Percentiles rank a stretch among this genome's conserved stretches.
Conservation (phyloP, 2,329 filamentous ascomycete species). For the Aspergillus novoparasiticus region DNA sequence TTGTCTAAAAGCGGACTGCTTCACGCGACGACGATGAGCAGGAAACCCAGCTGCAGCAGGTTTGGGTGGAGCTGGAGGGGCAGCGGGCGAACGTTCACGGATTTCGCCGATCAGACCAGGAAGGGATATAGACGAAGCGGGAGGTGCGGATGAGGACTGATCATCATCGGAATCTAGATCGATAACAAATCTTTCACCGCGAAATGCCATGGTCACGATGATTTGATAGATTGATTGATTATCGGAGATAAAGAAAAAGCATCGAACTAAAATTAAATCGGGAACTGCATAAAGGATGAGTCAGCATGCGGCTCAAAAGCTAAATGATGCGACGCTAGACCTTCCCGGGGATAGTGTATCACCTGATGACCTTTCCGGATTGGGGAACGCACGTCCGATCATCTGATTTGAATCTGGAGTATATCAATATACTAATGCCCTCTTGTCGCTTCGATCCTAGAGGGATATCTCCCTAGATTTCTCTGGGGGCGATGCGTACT, state of each 20-base stretch:
- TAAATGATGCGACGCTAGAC: conserved; percentile 31
- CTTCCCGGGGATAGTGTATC: conserved; percentile 22
- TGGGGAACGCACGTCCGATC: conserved; percentile 17
- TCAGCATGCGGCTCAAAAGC: conserved; percentile 43
- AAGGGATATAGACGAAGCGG: conserved; percentile 26
- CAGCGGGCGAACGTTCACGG: conserved; percentile 68
- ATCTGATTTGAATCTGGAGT: conserved; percentile 17
- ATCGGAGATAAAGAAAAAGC: conserved; percentile 12
- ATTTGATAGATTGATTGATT: background rate
- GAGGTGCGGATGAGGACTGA: conserved; percentile 33
- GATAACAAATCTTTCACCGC: conserved; percentile 63
- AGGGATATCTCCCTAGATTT: background rate
- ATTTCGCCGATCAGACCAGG: conserved; percentile 69
- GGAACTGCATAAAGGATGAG: conserved; percentile 10
- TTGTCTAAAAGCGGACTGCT: conserved; percentile 78
- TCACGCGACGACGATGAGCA: conserved; percentile 76
- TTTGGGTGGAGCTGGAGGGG: conserved; percentile 47
- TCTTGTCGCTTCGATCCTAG: background rate
- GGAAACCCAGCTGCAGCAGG: conserved; percentile 80
- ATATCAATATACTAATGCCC: background rate
- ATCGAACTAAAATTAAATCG: background rate
- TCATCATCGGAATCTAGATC: conserved; percentile 58
- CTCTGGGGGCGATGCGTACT: background rate
- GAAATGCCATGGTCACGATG: conserved; percentile 49
- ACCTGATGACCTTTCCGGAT: conserved; percentile 15